These are phyloP conservation scores for Turritis glabra DNA, from an alignment of 345 rosid species.

Conservation along the genomic window DNA sequence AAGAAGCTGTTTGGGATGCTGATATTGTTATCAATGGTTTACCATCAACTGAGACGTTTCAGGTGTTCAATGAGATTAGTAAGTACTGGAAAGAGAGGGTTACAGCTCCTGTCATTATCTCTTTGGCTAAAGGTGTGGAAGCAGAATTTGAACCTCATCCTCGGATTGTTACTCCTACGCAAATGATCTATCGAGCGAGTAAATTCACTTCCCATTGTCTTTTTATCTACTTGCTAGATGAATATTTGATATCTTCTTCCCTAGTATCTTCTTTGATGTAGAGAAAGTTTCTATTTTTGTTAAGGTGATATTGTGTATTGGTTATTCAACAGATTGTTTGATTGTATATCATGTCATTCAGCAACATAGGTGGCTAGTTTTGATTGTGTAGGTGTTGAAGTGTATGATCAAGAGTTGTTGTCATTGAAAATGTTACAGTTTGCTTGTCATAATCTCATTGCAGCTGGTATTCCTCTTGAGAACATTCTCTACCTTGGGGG, in stretches of 20 bases:
- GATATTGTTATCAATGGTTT: slow-evolving; percentile 91
- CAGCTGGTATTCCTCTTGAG: slow-evolving; percentile 53
- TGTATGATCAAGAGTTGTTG: background rate
- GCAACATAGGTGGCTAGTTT: background rate
- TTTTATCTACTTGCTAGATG: background rate
- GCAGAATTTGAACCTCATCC: slow-evolving; percentile 83
- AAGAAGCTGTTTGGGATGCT: slow-evolving; percentile 99
- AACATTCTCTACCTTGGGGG: slow-evolving; percentile 99
- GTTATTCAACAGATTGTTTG: background rate
- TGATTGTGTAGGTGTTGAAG: background rate
- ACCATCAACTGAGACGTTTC: slow-evolving; percentile 86
- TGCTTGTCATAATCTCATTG: background rate
- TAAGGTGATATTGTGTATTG: background rate
- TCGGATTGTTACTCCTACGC: slow-evolving; percentile 86
- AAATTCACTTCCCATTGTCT: slow-evolving; percentile 32
- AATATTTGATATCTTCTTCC: background rate
- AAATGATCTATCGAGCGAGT: slow-evolving; percentile 88
- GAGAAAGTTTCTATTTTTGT: too few relatives aligned
- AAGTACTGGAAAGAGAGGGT: slow-evolving; percentile 89
- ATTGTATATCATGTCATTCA: background rate
- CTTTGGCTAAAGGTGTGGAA: slow-evolving; percentile 91
- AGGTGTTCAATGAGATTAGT: slow-evolving; percentile 85
- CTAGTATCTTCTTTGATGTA: background rate
- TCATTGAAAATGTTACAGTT: background rate
- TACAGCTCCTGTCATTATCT: slow-evolving; percentile 70